Conservation (phyloP, 1,139 yeast species). For the Blastobotrys arbuscula region DNA sequence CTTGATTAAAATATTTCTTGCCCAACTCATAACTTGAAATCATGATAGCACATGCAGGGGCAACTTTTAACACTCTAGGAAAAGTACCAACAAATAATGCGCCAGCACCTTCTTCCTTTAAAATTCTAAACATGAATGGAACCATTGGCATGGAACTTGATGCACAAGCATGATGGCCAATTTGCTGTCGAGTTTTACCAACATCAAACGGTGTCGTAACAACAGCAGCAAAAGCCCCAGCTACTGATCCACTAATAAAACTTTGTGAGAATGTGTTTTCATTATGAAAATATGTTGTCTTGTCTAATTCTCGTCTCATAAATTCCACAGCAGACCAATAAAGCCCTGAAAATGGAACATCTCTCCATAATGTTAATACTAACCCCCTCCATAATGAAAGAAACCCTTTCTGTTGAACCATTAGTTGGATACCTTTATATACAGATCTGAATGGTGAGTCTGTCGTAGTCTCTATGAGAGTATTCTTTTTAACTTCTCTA, state of each 20-base stretch:
- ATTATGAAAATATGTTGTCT: conserved; percentile 27
- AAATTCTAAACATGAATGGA: conserved; percentile 54
- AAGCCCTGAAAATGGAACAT: conserved; percentile 92
- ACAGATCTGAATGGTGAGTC: conserved; percentile 35
- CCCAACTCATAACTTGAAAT: conserved; percentile 91
- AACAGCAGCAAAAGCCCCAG: conserved; percentile 83
- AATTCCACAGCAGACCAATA: conserved; percentile 72
- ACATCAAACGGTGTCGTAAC: conserved; percentile 94
- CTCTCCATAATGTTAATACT: conserved; percentile 88
- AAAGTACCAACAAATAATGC: conserved; percentile 81
- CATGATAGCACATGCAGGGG: conserved; percentile 99
- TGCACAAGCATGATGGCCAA: conserved; percentile 38
- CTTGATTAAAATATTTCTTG: conserved; percentile 48
- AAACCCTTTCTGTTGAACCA: conserved; percentile 55
- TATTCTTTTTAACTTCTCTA: background rate
- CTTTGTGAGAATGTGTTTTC: conserved; percentile 63
- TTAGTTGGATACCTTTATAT: conserved; percentile 49
- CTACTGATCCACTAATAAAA: conserved; percentile 74
- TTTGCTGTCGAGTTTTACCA: conserved; percentile 90
- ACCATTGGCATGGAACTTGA: conserved; percentile 48
- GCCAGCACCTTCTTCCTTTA: conserved; percentile 62
- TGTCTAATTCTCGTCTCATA: conserved; percentile 25
- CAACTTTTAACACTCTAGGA: conserved; percentile 84
- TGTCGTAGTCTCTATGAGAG: background rate
- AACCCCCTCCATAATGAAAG: conserved; percentile 75